phyloP scores from a whole-genome alignment of 2,329 filamentous ascomycete genomes.

The Myriosclerotinia curreyana region DNA sequence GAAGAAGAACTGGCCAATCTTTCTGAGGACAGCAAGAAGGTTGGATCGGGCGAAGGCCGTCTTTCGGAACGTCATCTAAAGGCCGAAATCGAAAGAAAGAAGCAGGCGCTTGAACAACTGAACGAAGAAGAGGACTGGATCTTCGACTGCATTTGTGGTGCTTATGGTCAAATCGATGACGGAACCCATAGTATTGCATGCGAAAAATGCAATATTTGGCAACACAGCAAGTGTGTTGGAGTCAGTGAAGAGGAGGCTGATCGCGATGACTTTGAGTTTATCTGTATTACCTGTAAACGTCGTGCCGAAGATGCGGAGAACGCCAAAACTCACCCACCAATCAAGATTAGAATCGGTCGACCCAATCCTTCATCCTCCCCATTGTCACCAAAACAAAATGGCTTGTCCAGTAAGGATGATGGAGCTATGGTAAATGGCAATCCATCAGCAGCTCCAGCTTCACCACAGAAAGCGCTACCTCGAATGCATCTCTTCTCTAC shows the following conservation, averaged over 20 bases:
- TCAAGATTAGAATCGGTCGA: constrained; percentile 54
- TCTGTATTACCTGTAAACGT: constrained; percentile 74
- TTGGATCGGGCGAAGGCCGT: constrained; percentile 55
- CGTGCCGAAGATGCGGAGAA: constrained; percentile 59
- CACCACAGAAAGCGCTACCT: constrained; percentile 25
- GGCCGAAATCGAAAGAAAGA: constrained; percentile 75
- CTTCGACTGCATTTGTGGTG: constrained; percentile 91
- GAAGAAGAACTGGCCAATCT: constrained; percentile 79
- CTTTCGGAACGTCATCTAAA: constrained; percentile 78
- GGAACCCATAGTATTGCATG: constrained; percentile 92
- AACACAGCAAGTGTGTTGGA: constrained; percentile 88
- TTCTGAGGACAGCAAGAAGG: constrained; percentile 68
- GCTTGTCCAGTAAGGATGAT: constrained; percentile 19
- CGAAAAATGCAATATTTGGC: constrained; percentile 92
- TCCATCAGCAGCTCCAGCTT: constrained; percentile 19
- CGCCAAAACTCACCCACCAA: constrained; percentile 58
- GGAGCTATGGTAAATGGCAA: constrained; percentile 26
- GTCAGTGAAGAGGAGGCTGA: constrained; percentile 79
- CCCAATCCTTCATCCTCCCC: constrained; percentile 49
- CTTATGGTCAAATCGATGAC: constrained; percentile 90
- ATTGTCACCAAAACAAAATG: constrained; percentile 31
- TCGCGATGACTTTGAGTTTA: constrained; percentile 78
- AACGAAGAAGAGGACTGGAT: constrained; percentile 75
- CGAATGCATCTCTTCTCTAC: constrained; percentile 25
- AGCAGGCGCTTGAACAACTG: constrained; percentile 71